phyloP scores from a whole-genome alignment of 192 early-diverging fungal genomes.

The Coemansia sp. region DNA sequence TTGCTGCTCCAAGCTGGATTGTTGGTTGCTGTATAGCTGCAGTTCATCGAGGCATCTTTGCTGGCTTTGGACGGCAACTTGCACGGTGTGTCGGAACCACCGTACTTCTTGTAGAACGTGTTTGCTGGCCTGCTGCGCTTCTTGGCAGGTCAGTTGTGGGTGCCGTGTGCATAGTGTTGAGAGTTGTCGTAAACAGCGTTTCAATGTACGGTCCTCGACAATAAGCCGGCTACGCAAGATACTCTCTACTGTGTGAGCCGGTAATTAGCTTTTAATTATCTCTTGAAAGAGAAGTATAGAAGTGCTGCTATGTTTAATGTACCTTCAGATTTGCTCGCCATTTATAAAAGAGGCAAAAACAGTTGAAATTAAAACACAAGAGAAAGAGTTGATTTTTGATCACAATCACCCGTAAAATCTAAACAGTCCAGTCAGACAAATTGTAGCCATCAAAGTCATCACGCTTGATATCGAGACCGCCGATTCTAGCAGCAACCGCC shows the following conservation, averaged over 20 bases:
- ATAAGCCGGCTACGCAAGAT: conserved; percentile 38
- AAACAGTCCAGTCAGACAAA: conserved; percentile 51
- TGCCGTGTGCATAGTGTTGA: conserved; percentile 33
- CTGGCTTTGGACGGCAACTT: conserved; percentile 40
- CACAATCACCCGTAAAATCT: no score
- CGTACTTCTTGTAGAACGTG: conserved; percentile 41
- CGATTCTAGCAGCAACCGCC: conserved; percentile 70
- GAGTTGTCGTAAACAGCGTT: conserved; percentile 40
- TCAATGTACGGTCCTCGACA: conserved; percentile 42
- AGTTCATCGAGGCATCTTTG: conserved; percentile 29
- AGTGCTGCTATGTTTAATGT: neutral
- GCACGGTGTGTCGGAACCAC: conserved; percentile 43
- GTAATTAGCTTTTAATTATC: no score
- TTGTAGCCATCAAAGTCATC: conserved; percentile 64
- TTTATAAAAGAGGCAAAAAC: neutral
- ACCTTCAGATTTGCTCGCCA: conserved; percentile 15
- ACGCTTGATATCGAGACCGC: conserved; percentile 61
- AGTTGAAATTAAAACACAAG: neutral
- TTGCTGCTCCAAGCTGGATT: conserved; percentile 8
- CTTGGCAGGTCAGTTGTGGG: conserved; percentile 20
- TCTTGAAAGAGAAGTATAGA: neutral
- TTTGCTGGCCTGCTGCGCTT: conserved; percentile 15
- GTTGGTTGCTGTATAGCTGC: conserved; percentile 14
- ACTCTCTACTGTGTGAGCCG: conserved; percentile 17
- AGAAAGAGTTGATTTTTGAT: no score